Percentiles rank a stretch among this genome's conserved stretches.
These are phyloP conservation scores for Alternaria sp. DNA, from an alignment of 2,329 filamentous ascomycete species.

Conservation along the genomic window DNA sequence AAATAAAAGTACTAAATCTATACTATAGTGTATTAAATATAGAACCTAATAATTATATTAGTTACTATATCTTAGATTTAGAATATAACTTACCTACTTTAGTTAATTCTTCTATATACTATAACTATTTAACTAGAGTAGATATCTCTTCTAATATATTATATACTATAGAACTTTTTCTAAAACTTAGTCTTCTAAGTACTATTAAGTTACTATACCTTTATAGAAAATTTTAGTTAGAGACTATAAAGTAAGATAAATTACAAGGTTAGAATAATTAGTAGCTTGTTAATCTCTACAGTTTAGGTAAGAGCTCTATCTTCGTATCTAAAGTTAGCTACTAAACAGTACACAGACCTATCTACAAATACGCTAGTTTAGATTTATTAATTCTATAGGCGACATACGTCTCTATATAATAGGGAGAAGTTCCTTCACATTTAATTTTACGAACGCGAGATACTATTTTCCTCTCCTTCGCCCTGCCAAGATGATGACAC, in stretches of 20 bases:
- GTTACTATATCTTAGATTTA: constrained; percentile 12
- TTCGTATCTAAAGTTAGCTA: background rate
- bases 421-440: constrained; percentile 20
- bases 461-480: background rate
- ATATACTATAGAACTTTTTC: constrained; percentile 6
- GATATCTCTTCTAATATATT: background rate
- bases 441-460: constrained; percentile 7
- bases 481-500: background rate
- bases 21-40: constrained; percentile 5
- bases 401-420: constrained; percentile 5
- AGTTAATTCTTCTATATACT: background rate
- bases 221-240: constrained; percentile 12
- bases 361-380: background rate
- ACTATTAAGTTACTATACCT: constrained; percentile 11
- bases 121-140: background rate
- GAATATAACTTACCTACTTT: constrained; percentile 17
- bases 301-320: constrained; percentile 6
- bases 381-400: constrained; percentile 11
- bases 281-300: constrained; percentile 17
- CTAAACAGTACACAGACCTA: constrained; percentile 4
- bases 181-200: constrained; percentile 3
- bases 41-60: constrained; percentile 5
- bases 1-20: constrained; percentile 10
- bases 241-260: constrained; percentile 5
- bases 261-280: background rate